These are phyloP conservation scores for Pichia phayaonensis DNA, from an alignment of 805 yeast species.

Conservation along the genomic window DNA sequence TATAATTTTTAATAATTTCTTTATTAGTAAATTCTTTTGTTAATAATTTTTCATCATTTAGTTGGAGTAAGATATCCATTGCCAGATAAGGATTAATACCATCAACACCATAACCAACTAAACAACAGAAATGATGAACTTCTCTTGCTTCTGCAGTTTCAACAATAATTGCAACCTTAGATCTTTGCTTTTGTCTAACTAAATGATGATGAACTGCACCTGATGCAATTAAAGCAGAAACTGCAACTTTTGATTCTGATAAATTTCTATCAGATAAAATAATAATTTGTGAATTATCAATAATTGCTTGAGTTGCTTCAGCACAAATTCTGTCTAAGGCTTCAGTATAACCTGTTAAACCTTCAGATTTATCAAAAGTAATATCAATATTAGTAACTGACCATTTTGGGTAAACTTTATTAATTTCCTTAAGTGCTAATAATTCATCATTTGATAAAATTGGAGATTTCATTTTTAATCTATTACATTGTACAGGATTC, in stretches of 20 bases:
- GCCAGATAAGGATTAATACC: slow-evolving; percentile 92
- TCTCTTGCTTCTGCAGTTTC: slow-evolving; percentile 98
- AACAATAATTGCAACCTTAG: slow-evolving; percentile 83
- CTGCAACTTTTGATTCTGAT: slow-evolving; percentile 57
- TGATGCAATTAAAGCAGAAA: slow-evolving; percentile 84
- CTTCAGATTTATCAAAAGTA: slow-evolving; percentile 78
- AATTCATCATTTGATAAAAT: slow-evolving; percentile 68
- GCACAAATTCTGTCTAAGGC: slow-evolving; percentile 83
- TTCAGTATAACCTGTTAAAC: slow-evolving; percentile 75
- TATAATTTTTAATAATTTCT: slow-evolving; percentile 67
- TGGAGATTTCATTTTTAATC: slow-evolving; percentile 78
- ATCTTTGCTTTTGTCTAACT: slow-evolving; percentile 92
- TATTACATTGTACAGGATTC: slow-evolving; percentile 86
- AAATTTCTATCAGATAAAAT: slow-evolving; percentile 67
- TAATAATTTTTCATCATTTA: slow-evolving; percentile 74
- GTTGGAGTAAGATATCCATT: slow-evolving; percentile 76
- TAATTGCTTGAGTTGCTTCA: slow-evolving; percentile 80
- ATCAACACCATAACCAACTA: slow-evolving; percentile 96
- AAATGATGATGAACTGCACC: slow-evolving; percentile 97
- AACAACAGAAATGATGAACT: slow-evolving; percentile 90
- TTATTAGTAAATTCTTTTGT: slow-evolving; percentile 48
- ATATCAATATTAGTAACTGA: slow-evolving; percentile 74
- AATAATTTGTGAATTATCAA: slow-evolving; percentile 64
- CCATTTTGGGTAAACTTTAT: slow-evolving; percentile 80
- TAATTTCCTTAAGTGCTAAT: slow-evolving; percentile 64